These are phyloP conservation scores for Coniochaeta pulveracea DNA, from an alignment of 2,329 filamentous ascomycete genomes.

Conservation along the genomic window DNA sequence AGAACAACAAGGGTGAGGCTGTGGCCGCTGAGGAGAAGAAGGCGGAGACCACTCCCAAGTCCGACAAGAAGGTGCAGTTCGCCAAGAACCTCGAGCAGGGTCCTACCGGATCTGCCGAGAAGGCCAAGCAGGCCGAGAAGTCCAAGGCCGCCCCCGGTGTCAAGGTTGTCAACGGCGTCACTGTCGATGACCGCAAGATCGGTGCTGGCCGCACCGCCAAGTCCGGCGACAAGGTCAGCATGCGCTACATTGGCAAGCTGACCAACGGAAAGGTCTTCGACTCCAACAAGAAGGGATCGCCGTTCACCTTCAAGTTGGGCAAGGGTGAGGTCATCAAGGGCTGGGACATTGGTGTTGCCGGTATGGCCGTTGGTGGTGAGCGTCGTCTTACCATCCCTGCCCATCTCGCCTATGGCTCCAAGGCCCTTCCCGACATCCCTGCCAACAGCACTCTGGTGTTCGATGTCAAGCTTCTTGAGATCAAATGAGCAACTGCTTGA, in stretches of 20 bases:
- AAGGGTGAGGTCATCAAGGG: slow-evolving; percentile 96
- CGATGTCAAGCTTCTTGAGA: slow-evolving; percentile 77
- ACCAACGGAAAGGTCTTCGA: slow-evolving; percentile 93
- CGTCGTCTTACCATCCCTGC: slow-evolving; percentile 85
- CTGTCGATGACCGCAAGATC: slow-evolving; percentile 88
- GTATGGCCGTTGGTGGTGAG: slow-evolving; percentile 91
- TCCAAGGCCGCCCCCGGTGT: slow-evolving; percentile 51
- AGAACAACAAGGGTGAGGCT: slow-evolving; percentile 95
- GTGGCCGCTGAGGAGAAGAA: slow-evolving; percentile 51
- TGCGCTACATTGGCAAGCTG: slow-evolving; percentile 98
- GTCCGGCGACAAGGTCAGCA: slow-evolving; percentile 80
- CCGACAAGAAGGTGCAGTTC: slow-evolving; percentile 95
- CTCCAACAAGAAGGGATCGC: slow-evolving; percentile 97
- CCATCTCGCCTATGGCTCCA: slow-evolving; percentile 79
- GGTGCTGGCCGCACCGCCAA: slow-evolving; percentile 78
- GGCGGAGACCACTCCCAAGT: slow-evolving; percentile 27
- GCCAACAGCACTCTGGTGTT: slow-evolving; percentile 86
- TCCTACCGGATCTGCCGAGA: slow-evolving; percentile 60
- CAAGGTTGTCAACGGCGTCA: slow-evolving; percentile 80
- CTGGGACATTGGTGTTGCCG: slow-evolving; percentile 89
- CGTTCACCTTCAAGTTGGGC: slow-evolving; percentile 92
- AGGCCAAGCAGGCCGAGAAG: slow-evolving; percentile 29
- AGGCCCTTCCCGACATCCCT: slow-evolving; percentile 73
- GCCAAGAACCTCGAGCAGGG: slow-evolving; percentile 98
- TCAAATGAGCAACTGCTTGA: slow-evolving; percentile 48